Conservation (phyloP, 768 basidiomycete genomes). For the Lactifluus piperatus region DNA sequence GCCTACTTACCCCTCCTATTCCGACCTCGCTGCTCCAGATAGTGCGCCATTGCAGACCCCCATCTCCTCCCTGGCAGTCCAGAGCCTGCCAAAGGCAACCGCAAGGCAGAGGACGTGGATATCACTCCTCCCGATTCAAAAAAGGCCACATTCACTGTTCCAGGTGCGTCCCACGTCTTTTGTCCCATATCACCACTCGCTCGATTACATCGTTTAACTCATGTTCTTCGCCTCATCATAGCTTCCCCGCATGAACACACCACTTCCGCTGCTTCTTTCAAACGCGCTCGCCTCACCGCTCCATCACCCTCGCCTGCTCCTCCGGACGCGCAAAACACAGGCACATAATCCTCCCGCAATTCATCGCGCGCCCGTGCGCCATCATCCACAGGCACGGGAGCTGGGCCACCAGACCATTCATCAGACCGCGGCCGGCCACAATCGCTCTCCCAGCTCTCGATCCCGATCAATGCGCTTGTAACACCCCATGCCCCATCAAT, state of each 20-base stretch:
- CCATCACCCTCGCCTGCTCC: constrained; percentile 29
- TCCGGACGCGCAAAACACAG: constrained; percentile 36
- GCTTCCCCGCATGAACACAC: constrained; percentile 26
- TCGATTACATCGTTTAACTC: constrained; percentile 19
- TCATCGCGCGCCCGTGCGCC: constrained; percentile 23
- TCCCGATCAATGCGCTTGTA: constrained; percentile 70
- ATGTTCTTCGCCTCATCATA: neutral
- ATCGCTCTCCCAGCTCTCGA: constrained; percentile 56
- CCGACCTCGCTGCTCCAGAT: constrained; percentile 25
- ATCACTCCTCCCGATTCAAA: constrained; percentile 56
- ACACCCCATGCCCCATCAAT: constrained; percentile 74
- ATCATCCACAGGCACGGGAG: constrained; percentile 11
- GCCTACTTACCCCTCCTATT: constrained; percentile 9
- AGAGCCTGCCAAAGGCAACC: constrained; percentile 45
- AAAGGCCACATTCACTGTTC: constrained; percentile 56
- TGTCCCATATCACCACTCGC: neutral
- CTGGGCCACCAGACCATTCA: neutral
- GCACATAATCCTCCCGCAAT: constrained; percentile 35
- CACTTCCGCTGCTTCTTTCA: constrained; percentile 62
- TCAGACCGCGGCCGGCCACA: constrained; percentile 21
- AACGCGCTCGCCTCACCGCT: constrained; percentile 53
- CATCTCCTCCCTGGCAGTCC: constrained; percentile 20
- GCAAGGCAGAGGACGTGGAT: constrained; percentile 69
- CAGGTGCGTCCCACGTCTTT: constrained; percentile 34
- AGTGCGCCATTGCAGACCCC: constrained; percentile 18